phyloP scores from a whole-genome alignment of 202 grass and related monocot genomes.

The Eragrostis tef region DNA sequence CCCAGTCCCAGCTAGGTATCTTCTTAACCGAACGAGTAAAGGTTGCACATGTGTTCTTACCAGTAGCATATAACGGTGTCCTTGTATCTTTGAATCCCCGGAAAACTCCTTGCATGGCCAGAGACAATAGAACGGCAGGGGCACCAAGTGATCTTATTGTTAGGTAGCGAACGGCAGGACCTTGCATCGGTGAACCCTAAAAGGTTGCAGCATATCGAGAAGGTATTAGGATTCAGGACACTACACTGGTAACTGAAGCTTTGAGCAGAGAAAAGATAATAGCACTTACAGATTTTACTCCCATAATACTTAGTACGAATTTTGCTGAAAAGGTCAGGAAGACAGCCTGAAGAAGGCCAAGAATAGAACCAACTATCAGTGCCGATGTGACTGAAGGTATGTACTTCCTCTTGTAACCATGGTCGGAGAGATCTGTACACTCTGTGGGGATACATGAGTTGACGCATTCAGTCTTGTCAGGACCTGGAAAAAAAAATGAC shows the following conservation, averaged over 20 bases:
- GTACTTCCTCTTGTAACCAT: conserved; percentile 67
- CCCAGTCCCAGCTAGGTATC: background rate
- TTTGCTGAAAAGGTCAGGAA: conserved; percentile 80
- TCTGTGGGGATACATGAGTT: conserved; percentile 48
- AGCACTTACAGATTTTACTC: conserved; percentile 71
- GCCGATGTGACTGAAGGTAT: conserved; percentile 94
- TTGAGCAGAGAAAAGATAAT: conserved; percentile 21
- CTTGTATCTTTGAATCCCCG: conserved; percentile 95
- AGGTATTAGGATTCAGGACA: conserved; percentile 18
- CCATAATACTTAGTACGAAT: conserved; percentile 72
- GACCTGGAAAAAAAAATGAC: conserved; percentile 50
- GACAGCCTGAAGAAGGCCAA: conserved; percentile 81
- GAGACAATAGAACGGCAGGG: conserved; percentile 86
- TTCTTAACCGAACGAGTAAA: background rate
- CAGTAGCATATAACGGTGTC: conserved; percentile 88
- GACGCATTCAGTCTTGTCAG: conserved; percentile 50
- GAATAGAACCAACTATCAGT: conserved; percentile 77
- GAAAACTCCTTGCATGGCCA: conserved; percentile 99
- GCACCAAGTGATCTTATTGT: conserved; percentile 88
- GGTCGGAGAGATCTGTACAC: conserved; percentile 47
- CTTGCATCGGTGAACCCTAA: conserved; percentile 74
- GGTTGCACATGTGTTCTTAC: conserved; percentile 62
- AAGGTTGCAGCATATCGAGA: conserved; percentile 1
- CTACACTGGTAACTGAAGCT: background rate
- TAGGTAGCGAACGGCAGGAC: conserved; percentile 84